A percentile compares a stretch with the other conserved stretches of the same genome.
These are phyloP conservation scores for Fusarium chuoi DNA, from an alignment of 2,329 filamentous ascomycete genomes.

Conservation along the genomic window DNA sequence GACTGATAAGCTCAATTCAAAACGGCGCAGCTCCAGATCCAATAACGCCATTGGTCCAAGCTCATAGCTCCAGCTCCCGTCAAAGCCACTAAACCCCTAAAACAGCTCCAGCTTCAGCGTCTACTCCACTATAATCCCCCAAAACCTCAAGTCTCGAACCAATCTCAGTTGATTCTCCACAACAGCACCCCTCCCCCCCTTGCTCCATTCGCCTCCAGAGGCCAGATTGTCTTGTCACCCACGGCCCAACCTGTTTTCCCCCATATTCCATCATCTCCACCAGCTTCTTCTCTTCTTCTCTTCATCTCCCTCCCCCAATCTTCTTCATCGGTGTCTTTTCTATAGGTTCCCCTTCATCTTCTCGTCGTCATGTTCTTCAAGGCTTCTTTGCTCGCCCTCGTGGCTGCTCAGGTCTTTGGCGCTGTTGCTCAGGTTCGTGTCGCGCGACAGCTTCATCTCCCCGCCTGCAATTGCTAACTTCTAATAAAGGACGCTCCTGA, in stretches of 20 bases:
- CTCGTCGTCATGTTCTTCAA: slow-evolving; percentile 74
- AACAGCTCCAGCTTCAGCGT: slow-evolving; percentile 14
- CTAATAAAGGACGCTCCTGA: slow-evolving; percentile 26
- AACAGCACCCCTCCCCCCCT: slow-evolving; percentile 20
- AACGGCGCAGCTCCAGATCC: background rate
- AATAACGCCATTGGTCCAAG: slow-evolving; percentile 27
- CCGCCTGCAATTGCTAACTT: background rate
- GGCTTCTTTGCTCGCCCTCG: slow-evolving; percentile 75
- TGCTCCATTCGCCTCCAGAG: slow-evolving; percentile 35
- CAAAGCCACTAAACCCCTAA: slow-evolving; percentile 17
- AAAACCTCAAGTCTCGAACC: slow-evolving; percentile 6
- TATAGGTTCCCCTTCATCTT: slow-evolving; percentile 7
- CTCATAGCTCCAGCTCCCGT: slow-evolving; percentile 6
- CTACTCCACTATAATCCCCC: slow-evolving; percentile 1
- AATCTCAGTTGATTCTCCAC: slow-evolving; percentile 20
- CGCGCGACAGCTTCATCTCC: slow-evolving; percentile 5
- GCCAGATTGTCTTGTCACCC: slow-evolving; percentile 47
- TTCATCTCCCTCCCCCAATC: slow-evolving; percentile 9
- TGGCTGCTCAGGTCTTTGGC: slow-evolving; percentile 75
- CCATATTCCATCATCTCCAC: slow-evolving; percentile 37
- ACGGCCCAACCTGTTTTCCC: slow-evolving; percentile 18
- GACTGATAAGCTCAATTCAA: background rate
- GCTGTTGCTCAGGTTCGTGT: slow-evolving; percentile 71
- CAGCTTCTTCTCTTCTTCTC: slow-evolving; percentile 17
- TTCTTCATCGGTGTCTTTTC: slow-evolving; percentile 15